A percentile compares a stretch with the other conserved stretches of the same genome.
These are phyloP conservation scores for Hsuehochloa calcarea DNA, from an alignment of 176 grass and related monocot genomes.

Conservation along the genomic window DNA sequence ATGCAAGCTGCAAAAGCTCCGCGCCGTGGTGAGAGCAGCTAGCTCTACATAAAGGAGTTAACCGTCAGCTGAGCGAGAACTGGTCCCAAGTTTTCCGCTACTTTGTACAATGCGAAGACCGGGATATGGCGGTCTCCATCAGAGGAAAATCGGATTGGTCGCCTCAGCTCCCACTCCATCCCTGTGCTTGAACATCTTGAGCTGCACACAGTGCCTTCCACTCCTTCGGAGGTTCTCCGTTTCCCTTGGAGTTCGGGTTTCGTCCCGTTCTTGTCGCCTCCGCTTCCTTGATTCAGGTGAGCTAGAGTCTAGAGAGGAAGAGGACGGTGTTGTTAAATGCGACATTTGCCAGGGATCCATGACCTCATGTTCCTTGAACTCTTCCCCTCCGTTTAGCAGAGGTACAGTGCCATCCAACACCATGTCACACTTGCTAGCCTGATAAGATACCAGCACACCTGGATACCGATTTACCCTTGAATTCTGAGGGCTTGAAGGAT, in stretches of 20 bases:
- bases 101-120: conserved; percentile 31
- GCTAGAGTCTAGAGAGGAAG: conserved; percentile 38
- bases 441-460: not conserved
- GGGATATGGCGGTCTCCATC: not conserved
- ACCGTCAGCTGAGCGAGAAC: not conserved
- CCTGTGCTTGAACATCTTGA: conserved; percentile 52
- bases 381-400: conserved; percentile 10
- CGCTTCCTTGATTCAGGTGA: conserved; percentile 28
- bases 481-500: conserved; percentile 31
- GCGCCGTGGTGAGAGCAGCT: not conserved
- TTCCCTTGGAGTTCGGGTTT: conserved; percentile 21
- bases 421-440: conserved; percentile 25
- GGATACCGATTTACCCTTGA: not conserved
- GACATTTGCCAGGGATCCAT: conserved; percentile 34
- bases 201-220: conserved; percentile 38
- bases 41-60: conserved; percentile 5
- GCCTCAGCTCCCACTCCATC: conserved; percentile 37
- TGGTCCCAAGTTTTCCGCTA: not conserved
- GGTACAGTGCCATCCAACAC: conserved; percentile 34
- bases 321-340: not conserved
- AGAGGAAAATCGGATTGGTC: conserved; percentile 32
- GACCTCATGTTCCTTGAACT: conserved; percentile 27
- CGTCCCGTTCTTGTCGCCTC: not conserved
- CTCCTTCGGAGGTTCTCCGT: conserved; percentile 18
- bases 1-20: not conserved